A percentile compares a stretch with the other conserved stretches of the same genome.
Conservation (phyloP, 2,329 filamentous ascomycete species). For the Aureobasidium sp. region DNA sequence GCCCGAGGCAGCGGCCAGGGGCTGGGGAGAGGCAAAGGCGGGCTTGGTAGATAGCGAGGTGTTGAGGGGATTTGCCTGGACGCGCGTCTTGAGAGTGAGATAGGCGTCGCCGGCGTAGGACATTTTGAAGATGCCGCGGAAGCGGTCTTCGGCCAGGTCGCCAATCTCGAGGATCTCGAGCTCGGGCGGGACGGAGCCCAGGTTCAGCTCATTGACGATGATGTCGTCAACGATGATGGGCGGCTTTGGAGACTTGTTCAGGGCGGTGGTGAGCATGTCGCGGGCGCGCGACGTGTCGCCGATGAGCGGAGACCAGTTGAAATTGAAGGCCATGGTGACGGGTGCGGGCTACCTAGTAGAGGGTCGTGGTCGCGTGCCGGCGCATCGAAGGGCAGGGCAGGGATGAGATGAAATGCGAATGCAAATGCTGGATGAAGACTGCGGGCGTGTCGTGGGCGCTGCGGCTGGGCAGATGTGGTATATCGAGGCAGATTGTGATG, state of each 20-base stretch:
- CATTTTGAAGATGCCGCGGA: slow-evolving; percentile 99
- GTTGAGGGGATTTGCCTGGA: slow-evolving; percentile 95
- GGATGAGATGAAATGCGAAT: neutral
- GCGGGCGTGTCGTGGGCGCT: neutral
- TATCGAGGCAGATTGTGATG: neutral
- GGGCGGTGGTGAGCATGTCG: slow-evolving; percentile 85
- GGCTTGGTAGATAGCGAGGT: slow-evolving; percentile 91
- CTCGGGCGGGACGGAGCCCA: slow-evolving; percentile 89
- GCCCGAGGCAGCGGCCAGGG: slow-evolving; percentile 81
- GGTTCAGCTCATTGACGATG: slow-evolving; percentile 93
- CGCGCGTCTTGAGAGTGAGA: slow-evolving; percentile 87
- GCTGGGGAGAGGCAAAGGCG: slow-evolving; percentile 82
- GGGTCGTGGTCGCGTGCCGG: slow-evolving; percentile 14
- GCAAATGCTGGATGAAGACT: no score
- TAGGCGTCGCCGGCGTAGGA: slow-evolving; percentile 94
- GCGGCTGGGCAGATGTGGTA: neutral
- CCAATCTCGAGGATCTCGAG: slow-evolving; percentile 97
- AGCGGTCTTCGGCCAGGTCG: slow-evolving; percentile 92
- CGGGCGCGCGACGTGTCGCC: slow-evolving; percentile 88
- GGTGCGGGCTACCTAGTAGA: neutral
- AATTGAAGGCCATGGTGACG: slow-evolving; percentile 89
- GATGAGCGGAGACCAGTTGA: slow-evolving; percentile 99
- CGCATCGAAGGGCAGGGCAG: slow-evolving; percentile 14
- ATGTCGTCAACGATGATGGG: slow-evolving; percentile 99
- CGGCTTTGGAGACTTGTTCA: slow-evolving; percentile 97